Percentiles rank a stretch among this genome's conserved stretches.
phyloP scores from a whole-genome alignment of 2,329 filamentous ascomycete species.

The Botrytis deweyae region DNA sequence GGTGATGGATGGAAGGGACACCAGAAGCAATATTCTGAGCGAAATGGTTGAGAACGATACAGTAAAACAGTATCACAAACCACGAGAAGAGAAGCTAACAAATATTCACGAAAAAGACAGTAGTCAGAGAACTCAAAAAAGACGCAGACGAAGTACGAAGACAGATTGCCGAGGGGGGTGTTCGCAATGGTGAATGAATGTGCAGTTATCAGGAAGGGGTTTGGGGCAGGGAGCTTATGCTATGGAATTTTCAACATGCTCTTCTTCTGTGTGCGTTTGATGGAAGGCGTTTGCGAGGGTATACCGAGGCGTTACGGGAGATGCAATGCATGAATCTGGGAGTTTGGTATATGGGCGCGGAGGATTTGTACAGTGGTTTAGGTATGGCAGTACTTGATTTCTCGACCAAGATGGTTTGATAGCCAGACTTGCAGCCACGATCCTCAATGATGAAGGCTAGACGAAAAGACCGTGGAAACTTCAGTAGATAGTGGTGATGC shows the following conservation, averaged over 20 bases:
- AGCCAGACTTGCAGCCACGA: neutral
- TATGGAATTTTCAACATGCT: neutral
- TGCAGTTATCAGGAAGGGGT: too few relatives aligned
- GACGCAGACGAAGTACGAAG: conserved; percentile 36
- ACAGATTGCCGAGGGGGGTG: conserved; percentile 16
- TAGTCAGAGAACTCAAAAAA: conserved; percentile 38
- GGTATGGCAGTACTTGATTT: neutral
- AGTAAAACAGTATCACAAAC: neutral
- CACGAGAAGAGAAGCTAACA: neutral
- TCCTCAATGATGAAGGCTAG: neutral
- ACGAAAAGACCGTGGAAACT: neutral
- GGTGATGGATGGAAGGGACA: neutral
- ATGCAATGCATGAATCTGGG: neutral
- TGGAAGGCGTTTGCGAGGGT: neutral
- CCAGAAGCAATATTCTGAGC: neutral
- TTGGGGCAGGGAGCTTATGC: neutral
- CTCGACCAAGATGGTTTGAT: neutral
- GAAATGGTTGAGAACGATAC: neutral
- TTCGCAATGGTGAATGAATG: neutral
- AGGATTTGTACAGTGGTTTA: neutral
- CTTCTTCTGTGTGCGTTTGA: neutral
- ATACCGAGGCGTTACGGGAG: neutral
- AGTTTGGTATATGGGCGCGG: neutral
- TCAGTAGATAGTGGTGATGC: neutral
- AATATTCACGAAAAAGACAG: conserved; percentile 29